These are phyloP conservation scores for Daldinia concentrica DNA, from an alignment of 495 filamentous ascomycete species.

Conservation along the genomic window DNA sequence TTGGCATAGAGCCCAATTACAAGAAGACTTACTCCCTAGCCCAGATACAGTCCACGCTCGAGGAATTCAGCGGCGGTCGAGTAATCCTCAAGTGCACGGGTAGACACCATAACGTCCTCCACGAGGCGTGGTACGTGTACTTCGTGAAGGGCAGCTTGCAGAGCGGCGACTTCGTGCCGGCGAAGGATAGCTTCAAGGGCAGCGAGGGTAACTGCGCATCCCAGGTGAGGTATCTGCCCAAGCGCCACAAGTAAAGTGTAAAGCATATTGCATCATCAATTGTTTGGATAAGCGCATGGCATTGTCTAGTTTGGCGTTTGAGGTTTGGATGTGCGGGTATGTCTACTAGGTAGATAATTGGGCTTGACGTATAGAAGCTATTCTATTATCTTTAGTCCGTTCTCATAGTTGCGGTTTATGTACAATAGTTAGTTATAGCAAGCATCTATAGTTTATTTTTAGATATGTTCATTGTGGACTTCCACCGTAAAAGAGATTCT, in stretches of 20 bases:
- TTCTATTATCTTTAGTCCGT: background rate
- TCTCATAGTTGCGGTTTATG: background rate
- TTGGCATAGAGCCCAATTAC: conserved; percentile 70
- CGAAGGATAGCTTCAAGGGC: conserved; percentile 49
- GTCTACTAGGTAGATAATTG: background rate
- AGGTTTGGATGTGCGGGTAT: conserved; percentile 2
- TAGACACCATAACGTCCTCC: conserved; percentile 58
- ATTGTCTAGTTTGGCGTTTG: conserved; percentile 22
- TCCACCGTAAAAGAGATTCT: too few species aligned
- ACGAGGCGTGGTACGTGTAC: conserved; percentile 88
- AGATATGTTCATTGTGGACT: too few species aligned
- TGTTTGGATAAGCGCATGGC: conserved; percentile 15
- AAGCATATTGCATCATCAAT: background rate
- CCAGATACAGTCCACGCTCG: conserved; percentile 72
- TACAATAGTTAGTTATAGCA: too few species aligned
- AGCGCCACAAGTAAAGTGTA: conserved; percentile 38
- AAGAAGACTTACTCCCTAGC: conserved; percentile 69
- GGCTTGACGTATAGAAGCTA: background rate
- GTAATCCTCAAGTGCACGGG: conserved; percentile 76
- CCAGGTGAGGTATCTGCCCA: conserved; percentile 53
- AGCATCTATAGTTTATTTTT: background rate
- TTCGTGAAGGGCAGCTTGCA: conserved; percentile 81
- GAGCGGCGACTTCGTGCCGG: conserved; percentile 75
- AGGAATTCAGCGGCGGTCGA: conserved; percentile 66
- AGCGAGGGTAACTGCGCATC: conserved; percentile 50